These are phyloP conservation scores for Colletotrichum acutatum DNA, from an alignment of 2,329 filamentous ascomycete genomes.

Conservation along the genomic window DNA sequence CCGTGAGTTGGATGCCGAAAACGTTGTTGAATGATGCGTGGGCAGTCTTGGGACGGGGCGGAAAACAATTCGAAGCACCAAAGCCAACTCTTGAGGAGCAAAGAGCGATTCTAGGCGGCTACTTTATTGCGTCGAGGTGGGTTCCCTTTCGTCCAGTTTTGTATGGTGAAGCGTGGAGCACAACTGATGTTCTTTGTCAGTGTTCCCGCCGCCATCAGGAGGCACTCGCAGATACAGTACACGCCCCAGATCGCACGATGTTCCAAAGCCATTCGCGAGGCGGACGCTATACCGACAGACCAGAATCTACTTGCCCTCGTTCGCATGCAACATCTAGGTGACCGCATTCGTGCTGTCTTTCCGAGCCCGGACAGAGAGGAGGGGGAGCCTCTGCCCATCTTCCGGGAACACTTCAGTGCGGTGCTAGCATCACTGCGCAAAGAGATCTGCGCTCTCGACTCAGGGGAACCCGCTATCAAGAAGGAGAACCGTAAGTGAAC, in stretches of 20 bases:
- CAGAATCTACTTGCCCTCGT: slow-evolving; percentile 45
- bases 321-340: slow-evolving; percentile 46
- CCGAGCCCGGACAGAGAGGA: slow-evolving; percentile 37
- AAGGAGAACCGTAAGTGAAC: slow-evolving; percentile 11
- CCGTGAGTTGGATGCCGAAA: slow-evolving; percentile 38
- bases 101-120: slow-evolving; percentile 53
- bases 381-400: slow-evolving; percentile 13
- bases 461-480: slow-evolving; percentile 4
- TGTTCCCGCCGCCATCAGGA: slow-evolving; percentile 45
- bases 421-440: slow-evolving; percentile 45
- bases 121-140: slow-evolving; percentile 50
- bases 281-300: slow-evolving; percentile 19
- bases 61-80: slow-evolving; percentile 31
- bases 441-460: slow-evolving; percentile 45
- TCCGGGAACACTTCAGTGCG: slow-evolving; percentile 45
- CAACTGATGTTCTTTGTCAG: slow-evolving; percentile 1
- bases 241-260: slow-evolving; percentile 48
- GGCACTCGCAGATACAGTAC: slow-evolving; percentile 45
- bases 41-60: slow-evolving; percentile 36
- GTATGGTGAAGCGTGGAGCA: not conserved
- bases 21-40: slow-evolving; percentile 48
- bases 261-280: slow-evolving; percentile 43
- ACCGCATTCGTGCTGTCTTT: slow-evolving; percentile 43
- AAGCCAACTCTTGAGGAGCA: slow-evolving; percentile 49
- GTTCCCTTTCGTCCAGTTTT: not conserved